Percentiles rank a stretch among this genome's conserved stretches.
phyloP scores from a whole-genome alignment of 495 filamentous ascomycete species.

The Cryomyces minteri region DNA sequence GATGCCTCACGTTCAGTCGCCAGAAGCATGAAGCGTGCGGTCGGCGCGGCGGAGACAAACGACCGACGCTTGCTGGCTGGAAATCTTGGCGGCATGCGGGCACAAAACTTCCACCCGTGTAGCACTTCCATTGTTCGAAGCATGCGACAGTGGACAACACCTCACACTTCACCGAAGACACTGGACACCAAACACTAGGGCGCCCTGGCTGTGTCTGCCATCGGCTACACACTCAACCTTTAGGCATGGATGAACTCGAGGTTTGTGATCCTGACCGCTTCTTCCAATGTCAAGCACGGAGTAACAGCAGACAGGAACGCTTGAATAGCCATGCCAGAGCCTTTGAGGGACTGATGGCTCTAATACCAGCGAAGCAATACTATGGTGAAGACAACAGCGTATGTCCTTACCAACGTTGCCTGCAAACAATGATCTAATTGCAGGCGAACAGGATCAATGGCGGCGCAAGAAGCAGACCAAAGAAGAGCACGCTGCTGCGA shows the following conservation, averaged over 20 bases:
- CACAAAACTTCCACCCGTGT: no score
- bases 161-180: no score
- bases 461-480: conserved; percentile 26
- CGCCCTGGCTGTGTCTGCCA: no score
- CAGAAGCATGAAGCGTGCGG: no score
- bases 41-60: no score
- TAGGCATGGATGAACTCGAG: conserved; percentile 7
- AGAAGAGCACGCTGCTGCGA: conserved; percentile 18
- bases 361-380: conserved; percentile 87
- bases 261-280: conserved; percentile 2
- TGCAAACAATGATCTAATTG: background rate
- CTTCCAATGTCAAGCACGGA: conserved; percentile 2
- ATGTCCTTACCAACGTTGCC: conserved; percentile 23
- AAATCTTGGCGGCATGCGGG: no score
- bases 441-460: conserved; percentile 20
- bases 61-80: no score
- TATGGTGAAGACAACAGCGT: conserved; percentile 76
- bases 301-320: conserved; percentile 40
- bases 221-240: no score
- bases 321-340: conserved; percentile 68
- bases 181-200: no score
- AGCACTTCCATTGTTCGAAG: no score
- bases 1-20: no score
- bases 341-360: conserved; percentile 77
- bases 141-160: no score